phyloP scores from a whole-genome alignment of 441 rosid genomes.

The Gossypium aridum region DNA sequence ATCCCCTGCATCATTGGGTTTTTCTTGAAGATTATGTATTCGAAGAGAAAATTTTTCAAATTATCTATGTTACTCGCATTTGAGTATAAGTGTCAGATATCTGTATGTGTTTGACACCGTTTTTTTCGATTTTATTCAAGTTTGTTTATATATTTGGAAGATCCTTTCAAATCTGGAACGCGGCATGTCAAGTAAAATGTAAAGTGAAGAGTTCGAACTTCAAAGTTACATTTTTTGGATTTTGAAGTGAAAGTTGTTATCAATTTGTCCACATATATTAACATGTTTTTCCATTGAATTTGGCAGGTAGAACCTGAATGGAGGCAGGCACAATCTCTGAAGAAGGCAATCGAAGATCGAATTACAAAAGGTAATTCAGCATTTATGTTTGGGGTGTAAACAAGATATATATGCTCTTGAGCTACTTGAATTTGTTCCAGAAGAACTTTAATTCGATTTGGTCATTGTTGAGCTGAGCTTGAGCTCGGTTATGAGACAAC shows the following conservation, averaged over 20 bases:
- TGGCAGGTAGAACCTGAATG: slow-evolving; percentile 57
- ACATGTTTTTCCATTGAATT: neutral
- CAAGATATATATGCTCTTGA: neutral
- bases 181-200: neutral
- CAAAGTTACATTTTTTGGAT: neutral
- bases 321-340: slow-evolving; percentile 57
- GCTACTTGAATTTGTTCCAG: neutral
- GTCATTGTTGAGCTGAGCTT: neutral
- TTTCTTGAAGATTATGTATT: neutral
- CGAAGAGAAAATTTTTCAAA: neutral
- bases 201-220: neutral
- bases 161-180: neutral
- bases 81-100: neutral
- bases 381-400: neutral
- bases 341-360: slow-evolving; percentile 49
- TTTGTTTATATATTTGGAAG: neutral
- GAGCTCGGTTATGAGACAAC: neutral
- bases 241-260: neutral
- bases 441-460: neutral
- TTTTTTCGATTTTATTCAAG: neutral
- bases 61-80: neutral
- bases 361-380: slow-evolving; percentile 48
- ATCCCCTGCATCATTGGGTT: neutral
- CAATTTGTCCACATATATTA: neutral
- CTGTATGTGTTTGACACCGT: neutral